These are phyloP conservation scores for Cardamine occulta DNA, from an alignment of 345 rosid genomes.

Conservation along the genomic window DNA sequence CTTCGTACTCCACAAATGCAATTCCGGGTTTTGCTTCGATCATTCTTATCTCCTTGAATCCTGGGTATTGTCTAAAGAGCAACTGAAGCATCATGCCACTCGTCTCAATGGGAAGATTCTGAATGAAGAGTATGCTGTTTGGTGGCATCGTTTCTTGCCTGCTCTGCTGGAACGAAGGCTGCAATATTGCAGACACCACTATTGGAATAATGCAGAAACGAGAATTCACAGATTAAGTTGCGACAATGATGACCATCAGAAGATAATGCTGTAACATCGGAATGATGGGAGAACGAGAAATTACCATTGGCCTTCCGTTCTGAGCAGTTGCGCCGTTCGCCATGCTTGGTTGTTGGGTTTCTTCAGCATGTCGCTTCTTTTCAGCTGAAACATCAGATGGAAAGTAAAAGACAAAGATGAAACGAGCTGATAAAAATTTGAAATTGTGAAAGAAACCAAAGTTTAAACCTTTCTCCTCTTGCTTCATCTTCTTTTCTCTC, in stretches of 20 bases:
- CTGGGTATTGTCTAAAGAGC: conserved; percentile 78
- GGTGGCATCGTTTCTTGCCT: conserved; percentile 67
- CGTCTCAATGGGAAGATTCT: conserved; percentile 81
- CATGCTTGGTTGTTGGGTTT: conserved; percentile 56
- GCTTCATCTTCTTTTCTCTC: conserved; percentile 86
- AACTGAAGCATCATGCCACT: conserved; percentile 79
- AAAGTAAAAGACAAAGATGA: not conserved
- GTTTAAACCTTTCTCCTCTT: conserved; percentile 77
- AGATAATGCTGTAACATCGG: not conserved
- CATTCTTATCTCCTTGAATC: conserved; percentile 87
- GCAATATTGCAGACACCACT: not conserved
- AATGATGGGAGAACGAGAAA: conserved; percentile 22
- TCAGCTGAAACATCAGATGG: conserved; percentile 56
- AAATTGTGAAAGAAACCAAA: not conserved
- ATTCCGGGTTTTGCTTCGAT: conserved; percentile 88
- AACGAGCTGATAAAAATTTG: not conserved
- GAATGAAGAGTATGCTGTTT: conserved; percentile 77
- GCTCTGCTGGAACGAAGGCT: conserved; percentile 63
- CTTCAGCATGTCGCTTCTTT: conserved; percentile 65
- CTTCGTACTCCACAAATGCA: conserved; percentile 86
- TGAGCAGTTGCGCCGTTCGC: too few relatives aligned
- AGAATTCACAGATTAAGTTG: not conserved
- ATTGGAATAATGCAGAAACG: not conserved
- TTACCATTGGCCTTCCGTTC: conserved; percentile 59
- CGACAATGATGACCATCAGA: not conserved